Evolutionary conservation across 805 yeast species (phyloP), one percentile per base, ranked within the genome.

Genomic region (Jamesozyma rosinii): DNA sequence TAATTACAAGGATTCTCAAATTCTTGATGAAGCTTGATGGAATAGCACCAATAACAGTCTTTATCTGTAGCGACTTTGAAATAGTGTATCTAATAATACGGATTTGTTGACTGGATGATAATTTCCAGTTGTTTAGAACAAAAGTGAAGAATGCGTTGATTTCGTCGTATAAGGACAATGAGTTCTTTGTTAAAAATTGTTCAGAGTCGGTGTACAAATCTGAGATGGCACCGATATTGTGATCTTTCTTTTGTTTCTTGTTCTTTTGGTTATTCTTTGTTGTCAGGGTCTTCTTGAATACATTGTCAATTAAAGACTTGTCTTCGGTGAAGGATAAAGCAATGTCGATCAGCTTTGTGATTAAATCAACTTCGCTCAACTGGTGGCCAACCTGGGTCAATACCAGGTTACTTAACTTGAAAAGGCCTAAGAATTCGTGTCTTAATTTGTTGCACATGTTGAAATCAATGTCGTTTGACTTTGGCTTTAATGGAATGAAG

Each of bases 181-280:
- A 67, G 14, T 76, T 69, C 9, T 64, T 59, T 8, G 63, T 54
- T 24, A 59, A 57, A 52, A 83, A 82, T 42, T 76, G 66, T 42
- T 75, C 77, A 37, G 79, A 69, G 58, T 82, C 84, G 0, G 88
- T 77, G 38, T 81, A 66, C 26, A 82, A 57, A 63, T 83, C 94
- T 8, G 89, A 74, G 48, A 81, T 62, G 3, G 87, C 77, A 22
- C 65, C 65, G 6, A 69, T 68, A 32, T 63, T 61, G 37, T 57
- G 61, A 49, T 70, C 74, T 52, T 69, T 70, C 53, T 66, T 72
- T 41, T 70, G 62, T 50, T 67, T 66, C 44, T 66, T 67, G 17
- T 38, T 44, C 19, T 43, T 51, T 6, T 37, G 45, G 19, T 54
- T 53, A 4, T 39, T 50, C 40, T 41, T 54, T 44, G 41, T 36